phyloP scores from a whole-genome alignment of 768 basidiomycete species.

The Rhodotorula taiwanensis region DNA sequence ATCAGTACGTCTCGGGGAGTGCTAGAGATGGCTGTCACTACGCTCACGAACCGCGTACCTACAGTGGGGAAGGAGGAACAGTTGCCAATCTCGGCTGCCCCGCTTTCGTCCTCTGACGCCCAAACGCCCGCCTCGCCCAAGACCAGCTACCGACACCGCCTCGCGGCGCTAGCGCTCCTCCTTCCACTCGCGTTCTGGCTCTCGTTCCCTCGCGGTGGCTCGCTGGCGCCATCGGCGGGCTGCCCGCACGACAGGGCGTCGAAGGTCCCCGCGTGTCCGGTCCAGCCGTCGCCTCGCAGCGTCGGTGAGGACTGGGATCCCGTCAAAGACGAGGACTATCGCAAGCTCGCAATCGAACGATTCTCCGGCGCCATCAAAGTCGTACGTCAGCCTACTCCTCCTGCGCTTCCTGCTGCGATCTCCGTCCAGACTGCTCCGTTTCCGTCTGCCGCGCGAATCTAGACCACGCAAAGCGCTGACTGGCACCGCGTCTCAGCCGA shows the following conservation, averaged over 20 bases:
- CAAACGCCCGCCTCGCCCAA: neutral
- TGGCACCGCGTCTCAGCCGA: constrained; percentile 26
- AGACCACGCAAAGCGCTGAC: too few species aligned
- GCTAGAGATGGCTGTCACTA: too few species aligned
- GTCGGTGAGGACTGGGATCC: constrained; percentile 17
- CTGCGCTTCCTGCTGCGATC: neutral
- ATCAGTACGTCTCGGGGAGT: too few species aligned
- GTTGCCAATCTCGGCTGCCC: neutral
- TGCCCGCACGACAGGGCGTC: neutral
- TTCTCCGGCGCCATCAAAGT: constrained; percentile 17
- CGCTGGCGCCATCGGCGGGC: too few species aligned
- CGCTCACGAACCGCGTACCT: neutral
- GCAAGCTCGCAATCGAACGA: constrained; percentile 9
- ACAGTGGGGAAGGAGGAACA: neutral
- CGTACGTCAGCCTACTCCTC: constrained; percentile 1
- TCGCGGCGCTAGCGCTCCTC: constrained; percentile 10
- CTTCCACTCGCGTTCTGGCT: constrained; percentile 8
- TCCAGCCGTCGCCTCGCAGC: constrained; percentile 1
- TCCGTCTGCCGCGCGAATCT: too few species aligned
- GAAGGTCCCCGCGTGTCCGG: constrained; percentile 4
- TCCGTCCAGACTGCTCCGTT: too few species aligned
- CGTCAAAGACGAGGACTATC: constrained; percentile 7
- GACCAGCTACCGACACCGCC: neutral
- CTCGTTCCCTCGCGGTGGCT: neutral
- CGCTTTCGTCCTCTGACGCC: neutral